phyloP scores from a whole-genome alignment of 2,329 filamentous ascomycete species.

The Beauveria sp. region DNA sequence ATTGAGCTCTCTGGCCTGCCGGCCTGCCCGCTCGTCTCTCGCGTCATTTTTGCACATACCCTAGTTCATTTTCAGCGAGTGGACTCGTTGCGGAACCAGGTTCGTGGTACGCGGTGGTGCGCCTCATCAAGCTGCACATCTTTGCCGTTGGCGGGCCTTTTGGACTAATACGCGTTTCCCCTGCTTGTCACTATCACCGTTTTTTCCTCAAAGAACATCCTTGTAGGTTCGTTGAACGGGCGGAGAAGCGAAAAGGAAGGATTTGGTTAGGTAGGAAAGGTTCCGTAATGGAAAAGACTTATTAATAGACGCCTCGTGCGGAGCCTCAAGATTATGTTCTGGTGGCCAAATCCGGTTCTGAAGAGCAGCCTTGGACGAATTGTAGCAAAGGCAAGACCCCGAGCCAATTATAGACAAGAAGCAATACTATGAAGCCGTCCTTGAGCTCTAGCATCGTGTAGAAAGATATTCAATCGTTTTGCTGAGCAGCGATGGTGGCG shows the following conservation, averaged over 20 bases:
- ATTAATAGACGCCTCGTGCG: constrained; percentile 4
- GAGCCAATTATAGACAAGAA: neutral
- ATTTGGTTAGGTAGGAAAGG: neutral
- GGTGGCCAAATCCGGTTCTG: neutral
- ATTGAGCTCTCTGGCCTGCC: neutral
- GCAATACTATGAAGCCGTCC: neutral
- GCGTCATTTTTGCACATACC: constrained; percentile 11
- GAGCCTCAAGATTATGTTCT: neutral
- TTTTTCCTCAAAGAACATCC: neutral
- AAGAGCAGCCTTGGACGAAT: neutral
- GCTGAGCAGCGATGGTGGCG: neutral
- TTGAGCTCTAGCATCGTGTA: neutral
- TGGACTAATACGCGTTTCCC: neutral
- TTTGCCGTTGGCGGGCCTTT: neutral
- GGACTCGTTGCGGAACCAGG: constrained; percentile 10
- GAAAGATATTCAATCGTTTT: neutral
- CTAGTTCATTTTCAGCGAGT: neutral
- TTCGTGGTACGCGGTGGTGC: constrained; percentile 7
- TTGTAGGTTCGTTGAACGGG: neutral
- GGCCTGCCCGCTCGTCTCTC: neutral
- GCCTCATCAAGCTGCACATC: neutral
- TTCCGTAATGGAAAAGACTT: neutral
- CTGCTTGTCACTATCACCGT: neutral
- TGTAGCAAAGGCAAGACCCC: neutral
- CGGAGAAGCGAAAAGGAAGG: neutral